Evolutionary conservation across 1,284 basidiomycete genomes (phyloP).

Genomic region (Cystobasidium pallidum): DNA sequence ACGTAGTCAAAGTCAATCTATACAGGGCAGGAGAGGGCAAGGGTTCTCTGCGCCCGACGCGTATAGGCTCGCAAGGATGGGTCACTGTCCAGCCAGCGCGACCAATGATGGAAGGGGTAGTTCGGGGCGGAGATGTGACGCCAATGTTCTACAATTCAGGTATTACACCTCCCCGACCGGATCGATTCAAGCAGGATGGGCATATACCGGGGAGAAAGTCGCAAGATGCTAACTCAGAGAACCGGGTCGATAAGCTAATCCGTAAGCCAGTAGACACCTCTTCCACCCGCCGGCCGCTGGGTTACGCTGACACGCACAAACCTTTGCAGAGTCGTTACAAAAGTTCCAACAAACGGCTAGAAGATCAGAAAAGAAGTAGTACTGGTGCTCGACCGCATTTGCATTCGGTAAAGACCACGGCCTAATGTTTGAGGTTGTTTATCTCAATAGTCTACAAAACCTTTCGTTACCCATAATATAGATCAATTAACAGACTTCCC

Average conservation of each 20-base stretch:
- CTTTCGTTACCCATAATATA: no score
- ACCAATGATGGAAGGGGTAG: neutral
- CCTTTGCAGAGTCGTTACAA: neutral
- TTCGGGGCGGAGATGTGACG: neutral
- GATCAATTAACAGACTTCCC: no score
- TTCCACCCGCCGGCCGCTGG: no score
- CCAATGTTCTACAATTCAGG: neutral
- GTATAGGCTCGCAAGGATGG: conserved; percentile 17
- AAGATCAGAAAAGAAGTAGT: neutral
- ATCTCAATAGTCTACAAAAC: no score
- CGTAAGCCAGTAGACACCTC: neutral
- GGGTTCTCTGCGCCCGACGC: neutral
- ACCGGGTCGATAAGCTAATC: neutral
- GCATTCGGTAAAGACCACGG: no score
- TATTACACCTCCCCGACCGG: neutral
- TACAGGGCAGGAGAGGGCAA: neutral
- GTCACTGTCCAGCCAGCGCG: neutral
- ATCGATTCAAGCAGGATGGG: neutral
- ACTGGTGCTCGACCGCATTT: neutral
- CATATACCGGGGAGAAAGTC: neutral
- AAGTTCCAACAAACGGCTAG: neutral
- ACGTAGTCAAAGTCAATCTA: neutral
- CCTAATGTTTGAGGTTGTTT: no score
- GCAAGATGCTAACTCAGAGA: neutral
- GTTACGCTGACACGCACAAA: neutral